Evolutionary conservation across 116 monocot species (phyloP).

Genomic region (Zostera marina): DNA sequence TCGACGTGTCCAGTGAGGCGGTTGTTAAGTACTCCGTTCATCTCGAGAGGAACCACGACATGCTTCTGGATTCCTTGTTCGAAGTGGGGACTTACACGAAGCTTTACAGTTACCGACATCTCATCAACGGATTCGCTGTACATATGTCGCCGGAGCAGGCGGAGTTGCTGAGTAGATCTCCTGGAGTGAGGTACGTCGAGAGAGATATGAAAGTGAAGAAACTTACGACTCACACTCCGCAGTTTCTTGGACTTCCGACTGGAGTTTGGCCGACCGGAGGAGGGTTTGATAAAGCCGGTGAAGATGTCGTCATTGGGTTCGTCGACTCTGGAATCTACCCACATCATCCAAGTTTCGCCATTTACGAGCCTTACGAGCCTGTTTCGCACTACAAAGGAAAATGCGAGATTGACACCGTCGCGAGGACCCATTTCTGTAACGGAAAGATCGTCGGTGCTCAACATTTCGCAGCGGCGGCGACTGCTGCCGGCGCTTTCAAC

Average conservation of each 20-base stretch:
- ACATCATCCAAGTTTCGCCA: constrained; percentile 79
- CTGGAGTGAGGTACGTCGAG: constrained; percentile 80
- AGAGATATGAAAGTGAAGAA: constrained; percentile 84
- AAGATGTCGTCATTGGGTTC: constrained; percentile 89
- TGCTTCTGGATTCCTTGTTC: constrained; percentile 70
- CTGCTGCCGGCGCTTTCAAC: constrained; percentile 89
- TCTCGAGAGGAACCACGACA: constrained; percentile 68
- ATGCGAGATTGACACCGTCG: constrained; percentile 74
- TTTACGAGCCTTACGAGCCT: constrained; percentile 71
- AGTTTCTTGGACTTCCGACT: constrained; percentile 82
- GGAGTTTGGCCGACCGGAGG: constrained; percentile 95
- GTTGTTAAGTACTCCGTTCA: constrained; percentile 66
- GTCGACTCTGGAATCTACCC: constrained; percentile 90
- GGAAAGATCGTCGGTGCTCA: constrained; percentile 97
- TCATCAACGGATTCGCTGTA: constrained; percentile 85
- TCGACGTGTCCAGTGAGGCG: constrained; percentile 78
- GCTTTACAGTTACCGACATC: constrained; percentile 81
- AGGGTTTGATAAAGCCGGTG: constrained; percentile 87
- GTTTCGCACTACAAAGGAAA: constrained; percentile 73
- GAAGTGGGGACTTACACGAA: constrained; percentile 70
- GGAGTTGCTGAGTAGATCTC: constrained; percentile 40
- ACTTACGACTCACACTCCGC: constrained; percentile 87
- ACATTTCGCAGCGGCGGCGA: constrained; percentile 97
- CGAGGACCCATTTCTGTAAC: constrained; percentile 62
- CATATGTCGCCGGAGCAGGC: constrained; percentile 83